phyloP scores from a whole-genome alignment of 805 yeast species.

The Starmerella stigmatis region DNA sequence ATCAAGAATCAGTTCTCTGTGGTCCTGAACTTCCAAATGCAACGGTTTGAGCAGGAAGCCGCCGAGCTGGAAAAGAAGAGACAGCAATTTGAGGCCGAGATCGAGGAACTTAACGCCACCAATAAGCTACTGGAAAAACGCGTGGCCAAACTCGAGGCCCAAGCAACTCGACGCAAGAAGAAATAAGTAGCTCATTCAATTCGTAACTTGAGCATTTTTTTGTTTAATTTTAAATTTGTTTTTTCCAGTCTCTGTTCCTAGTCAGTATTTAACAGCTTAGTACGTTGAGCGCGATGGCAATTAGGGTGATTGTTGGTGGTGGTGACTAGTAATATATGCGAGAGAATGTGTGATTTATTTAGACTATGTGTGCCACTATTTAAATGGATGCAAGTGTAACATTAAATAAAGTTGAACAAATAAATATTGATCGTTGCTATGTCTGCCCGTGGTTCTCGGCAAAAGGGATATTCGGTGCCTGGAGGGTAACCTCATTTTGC shows the following conservation, averaged over 20 bases:
- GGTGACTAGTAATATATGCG: too few species aligned
- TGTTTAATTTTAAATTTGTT: too few species aligned
- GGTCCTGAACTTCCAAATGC: slow-evolving; percentile 81
- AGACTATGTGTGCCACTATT: not conserved
- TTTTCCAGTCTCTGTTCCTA: too few species aligned
- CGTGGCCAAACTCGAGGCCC: slow-evolving; percentile 11
- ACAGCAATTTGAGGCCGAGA: slow-evolving; percentile 34
- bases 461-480: not conserved
- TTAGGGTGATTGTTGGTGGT: too few species aligned
- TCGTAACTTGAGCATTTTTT: too few species aligned
- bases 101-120: slow-evolving; percentile 42
- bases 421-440: not conserved
- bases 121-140: slow-evolving; percentile 37
- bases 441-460: not conserved
- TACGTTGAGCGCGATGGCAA: too few species aligned
- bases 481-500: slow-evolving; percentile 1
- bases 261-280: too few species aligned
- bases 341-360: too few species aligned
- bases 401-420: not conserved
- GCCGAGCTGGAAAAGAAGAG: slow-evolving; percentile 71
- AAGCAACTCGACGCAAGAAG: slow-evolving; percentile 5
- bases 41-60: slow-evolving; percentile 86
- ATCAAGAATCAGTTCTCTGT: slow-evolving; percentile 57
- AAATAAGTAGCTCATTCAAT: not conserved
- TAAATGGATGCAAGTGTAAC: not conserved